Evolutionary conservation across 1,139 yeast species (phyloP).

Genomic region (Nadsonia commutata): DNA sequence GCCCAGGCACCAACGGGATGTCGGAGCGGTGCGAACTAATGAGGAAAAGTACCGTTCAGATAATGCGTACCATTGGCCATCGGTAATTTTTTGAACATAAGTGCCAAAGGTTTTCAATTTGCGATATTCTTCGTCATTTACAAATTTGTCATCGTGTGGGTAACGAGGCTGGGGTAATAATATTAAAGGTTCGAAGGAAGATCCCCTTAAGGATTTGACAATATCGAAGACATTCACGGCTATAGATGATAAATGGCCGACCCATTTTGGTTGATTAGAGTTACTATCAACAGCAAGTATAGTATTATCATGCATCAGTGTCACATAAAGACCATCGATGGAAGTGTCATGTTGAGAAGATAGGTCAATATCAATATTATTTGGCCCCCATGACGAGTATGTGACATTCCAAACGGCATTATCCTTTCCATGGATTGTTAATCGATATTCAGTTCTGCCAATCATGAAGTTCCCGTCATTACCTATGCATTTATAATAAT

Average conservation of each 20-base stretch:
- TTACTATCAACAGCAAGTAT: slow-evolving; percentile 14
- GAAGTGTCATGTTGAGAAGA: slow-evolving; percentile 25
- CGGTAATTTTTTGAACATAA: slow-evolving; percentile 50
- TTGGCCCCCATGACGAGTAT: slow-evolving; percentile 86
- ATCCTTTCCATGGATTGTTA: slow-evolving; percentile 51
- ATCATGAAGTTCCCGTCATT: slow-evolving; percentile 21
- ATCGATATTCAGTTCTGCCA: slow-evolving; percentile 33
- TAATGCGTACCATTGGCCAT: slow-evolving; percentile 78
- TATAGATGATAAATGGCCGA: slow-evolving; percentile 41
- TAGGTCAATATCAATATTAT: slow-evolving; percentile 65
- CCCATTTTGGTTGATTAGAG: slow-evolving; percentile 58
- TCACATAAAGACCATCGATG: slow-evolving; percentile 59
- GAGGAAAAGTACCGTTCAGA: slow-evolving; percentile 68
- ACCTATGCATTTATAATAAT: slow-evolving; percentile 9
- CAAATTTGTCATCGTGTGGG: slow-evolving; percentile 7
- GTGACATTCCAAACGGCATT: slow-evolving; percentile 75
- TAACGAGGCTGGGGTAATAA: slow-evolving; percentile 25
- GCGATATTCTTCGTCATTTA: slow-evolving; percentile 3
- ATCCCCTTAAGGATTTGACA: slow-evolving; percentile 18
- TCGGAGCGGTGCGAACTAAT: slow-evolving; percentile 64
- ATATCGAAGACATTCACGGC: slow-evolving; percentile 67
- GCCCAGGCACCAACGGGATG: slow-evolving; percentile 22
- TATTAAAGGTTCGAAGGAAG: slow-evolving; percentile 17
- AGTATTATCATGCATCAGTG: slow-evolving; percentile 62
- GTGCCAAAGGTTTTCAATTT: slow-evolving; percentile 26